phyloP scores from a whole-genome alignment of 1,139 yeast genomes.

The Yamadazyma trypodendri region DNA sequence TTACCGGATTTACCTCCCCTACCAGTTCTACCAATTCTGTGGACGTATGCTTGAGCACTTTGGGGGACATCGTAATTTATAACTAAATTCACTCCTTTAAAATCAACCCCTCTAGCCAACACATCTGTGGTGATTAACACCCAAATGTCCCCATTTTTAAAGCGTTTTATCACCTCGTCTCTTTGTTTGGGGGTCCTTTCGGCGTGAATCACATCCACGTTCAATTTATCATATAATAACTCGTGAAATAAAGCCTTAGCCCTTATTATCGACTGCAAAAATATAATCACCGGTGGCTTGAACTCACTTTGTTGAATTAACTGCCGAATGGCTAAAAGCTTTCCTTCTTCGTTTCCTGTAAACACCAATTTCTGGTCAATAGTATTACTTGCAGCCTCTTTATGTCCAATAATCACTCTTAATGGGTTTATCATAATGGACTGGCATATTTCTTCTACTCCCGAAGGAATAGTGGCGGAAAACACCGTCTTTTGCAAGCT shows the following conservation, averaged over 20 bases:
- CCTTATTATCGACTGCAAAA: slow-evolving; percentile 87
- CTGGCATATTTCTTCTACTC: slow-evolving; percentile 85
- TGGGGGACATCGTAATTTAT: slow-evolving; percentile 97
- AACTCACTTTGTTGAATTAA: slow-evolving; percentile 82
- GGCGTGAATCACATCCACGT: slow-evolving; percentile 95
- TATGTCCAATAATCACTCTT: slow-evolving; percentile 86
- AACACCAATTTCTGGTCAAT: slow-evolving; percentile 83
- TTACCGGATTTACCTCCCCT: slow-evolving; percentile 86
- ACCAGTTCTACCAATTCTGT: slow-evolving; percentile 98
- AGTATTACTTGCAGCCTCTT: slow-evolving; percentile 84
- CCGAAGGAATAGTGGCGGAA: slow-evolving; percentile 94
- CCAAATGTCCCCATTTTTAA: slow-evolving; percentile 91
- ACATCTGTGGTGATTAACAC: slow-evolving; percentile 96
- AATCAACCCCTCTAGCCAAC: slow-evolving; percentile 93
- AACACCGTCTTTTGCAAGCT: slow-evolving; percentile 71
- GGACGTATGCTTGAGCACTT: slow-evolving; percentile 92
- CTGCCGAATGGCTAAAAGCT: slow-evolving; percentile 85
- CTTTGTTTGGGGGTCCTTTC: slow-evolving; percentile 91
- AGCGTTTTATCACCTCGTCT: slow-evolving; percentile 78
- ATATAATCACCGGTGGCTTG: slow-evolving; percentile 89
- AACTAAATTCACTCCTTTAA: slow-evolving; percentile 91
- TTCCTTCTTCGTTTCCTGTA: slow-evolving; percentile 95
- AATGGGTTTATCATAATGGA: slow-evolving; percentile 83
- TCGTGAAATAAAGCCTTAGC: slow-evolving; percentile 96
- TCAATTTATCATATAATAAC: slow-evolving; percentile 81